A percentile compares a stretch with the other conserved stretches of the same genome.
Conservation (phyloP, 2,329 filamentous ascomycete species). For the Calonectria pteridis region DNA sequence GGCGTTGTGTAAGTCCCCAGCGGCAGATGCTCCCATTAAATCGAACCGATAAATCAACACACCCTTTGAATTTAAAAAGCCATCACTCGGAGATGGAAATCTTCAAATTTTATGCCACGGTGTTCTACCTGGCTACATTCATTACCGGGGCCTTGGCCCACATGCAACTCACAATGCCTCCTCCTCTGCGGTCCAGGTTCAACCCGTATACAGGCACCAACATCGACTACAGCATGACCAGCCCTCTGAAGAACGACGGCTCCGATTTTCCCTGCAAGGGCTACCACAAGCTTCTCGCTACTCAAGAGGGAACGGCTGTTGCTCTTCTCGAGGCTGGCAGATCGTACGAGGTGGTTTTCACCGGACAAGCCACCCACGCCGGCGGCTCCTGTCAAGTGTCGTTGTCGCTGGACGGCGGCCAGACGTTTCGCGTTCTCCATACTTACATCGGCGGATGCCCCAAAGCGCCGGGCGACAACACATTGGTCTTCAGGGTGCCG, state of each 20-base stretch:
- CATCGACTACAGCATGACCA: constrained; percentile 78
- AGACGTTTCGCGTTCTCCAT: constrained; percentile 66
- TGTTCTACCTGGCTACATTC: background rate
- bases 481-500: constrained; percentile 65
- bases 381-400: constrained; percentile 75
- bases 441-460: constrained; percentile 54
- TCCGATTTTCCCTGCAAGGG: constrained; percentile 82
- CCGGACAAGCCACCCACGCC: constrained; percentile 64
- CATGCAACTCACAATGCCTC: constrained; percentile 64
- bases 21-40: background rate
- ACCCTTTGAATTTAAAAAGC: no score
- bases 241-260: constrained; percentile 70
- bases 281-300: constrained; percentile 52
- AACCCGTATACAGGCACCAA: constrained; percentile 58
- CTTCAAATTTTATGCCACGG: background rate
- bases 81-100: background rate
- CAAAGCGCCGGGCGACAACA: constrained; percentile 15
- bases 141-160: constrained; percentile 46
- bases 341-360: constrained; percentile 65
- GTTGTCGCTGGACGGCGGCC: constrained; percentile 71
- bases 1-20: background rate
- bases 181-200: constrained; percentile 63
- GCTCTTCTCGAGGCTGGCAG: constrained; percentile 65
- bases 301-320: constrained; percentile 54
- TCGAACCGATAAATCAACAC: background rate